These are phyloP conservation scores for Cladobotryum mycophilum DNA, from an alignment of 2,329 filamentous ascomycete species.

Conservation along the genomic window DNA sequence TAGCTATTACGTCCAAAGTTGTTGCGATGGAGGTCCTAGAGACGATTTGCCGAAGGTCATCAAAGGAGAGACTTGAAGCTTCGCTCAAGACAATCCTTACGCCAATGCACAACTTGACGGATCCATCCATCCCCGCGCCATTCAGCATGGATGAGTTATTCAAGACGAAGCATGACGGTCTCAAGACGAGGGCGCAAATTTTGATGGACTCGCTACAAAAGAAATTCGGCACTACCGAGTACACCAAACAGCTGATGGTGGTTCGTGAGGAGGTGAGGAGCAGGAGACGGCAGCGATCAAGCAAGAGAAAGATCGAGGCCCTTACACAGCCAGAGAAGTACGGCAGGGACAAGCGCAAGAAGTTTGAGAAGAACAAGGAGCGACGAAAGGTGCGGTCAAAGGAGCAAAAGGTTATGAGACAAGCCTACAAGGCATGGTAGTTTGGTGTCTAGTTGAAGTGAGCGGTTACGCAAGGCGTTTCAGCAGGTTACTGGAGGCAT, in stretches of 20 bases:
- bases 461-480: background rate
- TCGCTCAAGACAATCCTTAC: constrained; percentile 56
- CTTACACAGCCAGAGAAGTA: constrained; percentile 75
- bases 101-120: constrained; percentile 75
- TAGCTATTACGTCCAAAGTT: constrained; percentile 65
- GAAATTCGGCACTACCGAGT: constrained; percentile 74
- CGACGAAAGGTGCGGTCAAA: constrained; percentile 71
- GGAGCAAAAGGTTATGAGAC: constrained; percentile 65
- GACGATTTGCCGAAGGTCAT: constrained; percentile 58
- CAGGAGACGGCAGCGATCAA: constrained; percentile 65
- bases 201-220: constrained; percentile 77
- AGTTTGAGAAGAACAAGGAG: constrained; percentile 77
- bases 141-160: constrained; percentile 66
- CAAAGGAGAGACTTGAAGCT: constrained; percentile 49
- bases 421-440: constrained; percentile 55
- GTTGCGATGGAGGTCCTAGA: constrained; percentile 70
- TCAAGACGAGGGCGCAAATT: constrained; percentile 68
- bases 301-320: constrained; percentile 85
- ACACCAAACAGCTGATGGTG: constrained; percentile 64
- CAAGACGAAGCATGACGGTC: constrained; percentile 59
- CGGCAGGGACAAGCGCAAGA: constrained; percentile 73
- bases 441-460: background rate
- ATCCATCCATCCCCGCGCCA: constrained; percentile 66
- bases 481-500: constrained; percentile 1
- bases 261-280: constrained; percentile 68